Evolutionary conservation across 768 basidiomycete genomes (phyloP), one percentile per base, ranked within the genome.

Genomic region (Chlorophyllum brunneum): DNA sequence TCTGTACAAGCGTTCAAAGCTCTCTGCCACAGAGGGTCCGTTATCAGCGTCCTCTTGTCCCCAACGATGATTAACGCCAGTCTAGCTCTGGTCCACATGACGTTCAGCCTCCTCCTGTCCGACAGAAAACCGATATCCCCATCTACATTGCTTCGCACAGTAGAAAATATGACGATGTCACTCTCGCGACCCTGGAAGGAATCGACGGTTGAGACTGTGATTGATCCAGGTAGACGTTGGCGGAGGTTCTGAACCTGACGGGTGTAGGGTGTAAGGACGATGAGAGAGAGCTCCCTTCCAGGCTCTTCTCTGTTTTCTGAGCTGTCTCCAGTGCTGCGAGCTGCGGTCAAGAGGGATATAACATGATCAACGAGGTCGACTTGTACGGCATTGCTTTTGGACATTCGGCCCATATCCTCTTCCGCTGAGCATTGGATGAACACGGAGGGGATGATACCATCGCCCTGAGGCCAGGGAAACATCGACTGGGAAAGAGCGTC

Each of bases 151-250:
- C 77, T 79, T 9, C 84, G 75, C 11, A 86, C 85, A 3, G 81
- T 77, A 0, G 81, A 79, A 60, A 85, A 83, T 22, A 88, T 75
- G 39, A 86, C 71, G 41, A 86, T 71, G 55, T 88, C 85, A 54
- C 77, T 80, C 60, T 86, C 85, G 29, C 84, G 71, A 10, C 84
- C 84, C 61, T 86, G 85, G 59, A 85, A 87, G 0, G 81, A 77
- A 58, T 84, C 82, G 33, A 84, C 72, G 0, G 82, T 84, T 31
- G 72, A 79, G 39, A 67, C 70, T 4, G 67, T 59, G 22, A 71
- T 60, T 15, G 69, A 61, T n/a, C 67, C 61, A 8, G 71, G 70
- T 4, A 79, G 63, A 2, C 62, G 63, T 16, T 69, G 61, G 20
- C 74, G 73, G 3, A 86, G 68, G 0, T 73, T 66, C 31, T 71